Percentiles rank a stretch among this genome's conserved stretches.
phyloP scores from a whole-genome alignment of 2,329 filamentous ascomycete genomes.

The Clonostachys rosea region DNA sequence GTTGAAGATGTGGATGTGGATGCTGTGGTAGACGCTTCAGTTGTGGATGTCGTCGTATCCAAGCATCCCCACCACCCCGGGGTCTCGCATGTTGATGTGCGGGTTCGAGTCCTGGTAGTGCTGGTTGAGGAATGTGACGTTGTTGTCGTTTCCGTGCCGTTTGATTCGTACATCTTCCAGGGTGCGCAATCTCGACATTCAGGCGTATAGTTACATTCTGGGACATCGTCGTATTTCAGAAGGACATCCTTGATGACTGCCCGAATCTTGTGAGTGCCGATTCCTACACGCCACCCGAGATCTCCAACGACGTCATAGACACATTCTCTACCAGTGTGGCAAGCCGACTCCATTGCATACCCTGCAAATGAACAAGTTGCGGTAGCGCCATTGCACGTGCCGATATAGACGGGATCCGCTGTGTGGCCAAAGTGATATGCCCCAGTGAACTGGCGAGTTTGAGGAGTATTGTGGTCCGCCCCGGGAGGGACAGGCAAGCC shows the following conservation, averaged over 20 bases:
- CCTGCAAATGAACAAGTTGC: constrained; percentile 87
- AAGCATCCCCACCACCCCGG: constrained; percentile 89
- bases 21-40: constrained; percentile 13
- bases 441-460: constrained; percentile 68
- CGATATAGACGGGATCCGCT: constrained; percentile 91
- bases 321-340: constrained; percentile 84
- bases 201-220: constrained; percentile 68
- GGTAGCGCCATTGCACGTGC: constrained; percentile 85
- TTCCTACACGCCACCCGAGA: constrained; percentile 86
- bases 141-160: constrained; percentile 73
- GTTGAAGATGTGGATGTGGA: constrained; percentile 16
- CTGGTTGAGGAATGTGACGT: constrained; percentile 40
- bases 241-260: constrained; percentile 86
- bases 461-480: constrained; percentile 64
- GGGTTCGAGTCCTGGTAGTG: constrained; percentile 62
- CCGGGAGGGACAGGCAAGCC: constrained; percentile 84
- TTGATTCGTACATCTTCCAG: constrained; percentile 95
- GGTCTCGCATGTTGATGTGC: constrained; percentile 85
- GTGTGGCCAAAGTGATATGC: constrained; percentile 92
- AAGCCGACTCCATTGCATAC: constrained; percentile 90
- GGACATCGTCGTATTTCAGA: constrained; percentile 74
- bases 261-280: constrained; percentile 87
- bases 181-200: constrained; percentile 85
- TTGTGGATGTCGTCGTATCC: constrained; percentile 42
- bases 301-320: constrained; percentile 90